phyloP scores from a whole-genome alignment of 2,329 filamentous ascomycete species.

The Aureobasidium sp. region DNA sequence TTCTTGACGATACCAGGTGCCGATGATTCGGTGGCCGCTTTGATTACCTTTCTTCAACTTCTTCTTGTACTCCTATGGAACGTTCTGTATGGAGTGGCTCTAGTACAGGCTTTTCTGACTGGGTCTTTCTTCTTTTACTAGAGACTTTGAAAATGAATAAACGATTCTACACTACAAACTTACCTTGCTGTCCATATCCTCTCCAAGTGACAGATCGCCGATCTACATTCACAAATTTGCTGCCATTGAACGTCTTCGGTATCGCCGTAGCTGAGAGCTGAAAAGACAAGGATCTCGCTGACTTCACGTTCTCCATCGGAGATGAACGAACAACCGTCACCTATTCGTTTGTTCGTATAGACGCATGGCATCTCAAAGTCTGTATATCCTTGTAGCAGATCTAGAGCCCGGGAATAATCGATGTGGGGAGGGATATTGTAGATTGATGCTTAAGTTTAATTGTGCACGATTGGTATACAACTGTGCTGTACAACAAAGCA shows the following conservation, averaged over 20 bases:
- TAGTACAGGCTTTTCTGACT: background rate
- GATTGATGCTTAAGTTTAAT: background rate
- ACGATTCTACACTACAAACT: background rate
- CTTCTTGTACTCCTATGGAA: background rate
- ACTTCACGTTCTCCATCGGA: background rate
- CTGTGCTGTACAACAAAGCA: background rate
- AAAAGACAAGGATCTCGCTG: no score
- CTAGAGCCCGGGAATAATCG: background rate
- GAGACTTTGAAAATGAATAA: background rate
- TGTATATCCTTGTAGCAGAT: background rate
- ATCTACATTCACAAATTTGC: background rate
- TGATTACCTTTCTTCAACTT: background rate
- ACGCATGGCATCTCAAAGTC: background rate
- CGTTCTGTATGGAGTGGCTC: background rate
- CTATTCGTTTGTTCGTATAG: background rate
- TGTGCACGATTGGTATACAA: background rate
- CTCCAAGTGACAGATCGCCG: background rate
- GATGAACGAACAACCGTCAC: background rate
- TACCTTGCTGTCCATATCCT: background rate
- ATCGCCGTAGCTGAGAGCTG: background rate
- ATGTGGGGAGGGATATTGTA: background rate
- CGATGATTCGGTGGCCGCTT: background rate
- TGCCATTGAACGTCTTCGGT: background rate
- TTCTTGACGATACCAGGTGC: constrained; percentile 10
- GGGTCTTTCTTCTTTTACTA: constrained; percentile 4